Base-by-base conservation (phyloP, 1,284 basidiomycete species). In the Puccinia horiana region DNA sequence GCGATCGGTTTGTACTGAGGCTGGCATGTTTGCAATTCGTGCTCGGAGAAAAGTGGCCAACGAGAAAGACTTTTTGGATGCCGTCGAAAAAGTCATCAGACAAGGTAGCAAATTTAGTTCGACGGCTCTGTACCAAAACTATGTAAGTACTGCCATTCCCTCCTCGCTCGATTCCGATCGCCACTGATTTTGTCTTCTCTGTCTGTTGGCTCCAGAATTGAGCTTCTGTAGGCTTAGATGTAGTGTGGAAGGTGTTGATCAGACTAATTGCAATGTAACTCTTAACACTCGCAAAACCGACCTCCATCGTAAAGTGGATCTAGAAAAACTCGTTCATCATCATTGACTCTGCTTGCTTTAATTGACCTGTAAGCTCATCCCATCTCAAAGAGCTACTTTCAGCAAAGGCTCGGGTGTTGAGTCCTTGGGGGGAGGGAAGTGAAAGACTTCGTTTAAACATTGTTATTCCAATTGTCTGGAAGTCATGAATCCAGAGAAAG, bases 11-110 rank as follows among this genome's bases (percentile, higher is more conserved):
- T 96, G 96, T 12, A 99, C 97, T 23, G 97, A 98, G 90, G 97
- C 97, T 49, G 97, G 97, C 61, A 99, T 99, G 97, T 99, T 98
- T 88, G 96, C 97, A 0, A 99, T 99, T 85, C 92, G 97, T 83
- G 94, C 95, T 80, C 90, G 97, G 85, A 91, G 97, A 88, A 98
- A 99, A 88, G 95, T 99, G 9, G 95, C 96, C 0, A 96, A 94
- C 5, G 97, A 99, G 87, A 92, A 95, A 82, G 97, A 99, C 88
- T 99, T 98, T 89, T 88, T 99, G 86, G 95, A 98, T 86, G 94
- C 95, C 6, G 96, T 99, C 3, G 96, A 99, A 89, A 98, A 98
- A 89, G 96, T 98, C 82, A 95, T 98, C 74, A 90, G 95, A 86
- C 96, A 98, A 88, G 96, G 96, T 74, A 96, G 94, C 85, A 98